Evolutionary conservation across 768 basidiomycete genomes (phyloP).

Genomic region (Boletus rubroflammeus): DNA sequence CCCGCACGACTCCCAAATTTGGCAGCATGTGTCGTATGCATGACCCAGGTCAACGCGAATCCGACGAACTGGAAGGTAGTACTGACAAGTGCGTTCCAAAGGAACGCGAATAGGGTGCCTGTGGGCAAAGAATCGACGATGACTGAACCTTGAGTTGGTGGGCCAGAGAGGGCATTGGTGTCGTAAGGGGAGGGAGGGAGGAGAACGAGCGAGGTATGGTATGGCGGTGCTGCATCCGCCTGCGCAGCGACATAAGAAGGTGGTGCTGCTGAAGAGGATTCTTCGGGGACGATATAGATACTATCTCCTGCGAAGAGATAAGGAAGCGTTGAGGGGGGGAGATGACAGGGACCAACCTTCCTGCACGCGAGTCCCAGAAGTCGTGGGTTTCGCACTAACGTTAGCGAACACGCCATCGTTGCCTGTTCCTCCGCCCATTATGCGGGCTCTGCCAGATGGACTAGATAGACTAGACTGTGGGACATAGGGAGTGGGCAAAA

Average conservation of each 20-base stretch:
- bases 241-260: conserved; percentile 92
- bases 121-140: conserved; percentile 87
- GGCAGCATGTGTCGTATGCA: conserved; percentile 91
- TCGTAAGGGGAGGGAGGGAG: conserved; percentile 49
- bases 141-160: conserved; percentile 57
- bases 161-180: conserved; percentile 44
- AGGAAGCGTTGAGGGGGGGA: neutral
- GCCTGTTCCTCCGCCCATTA: conserved; percentile 59
- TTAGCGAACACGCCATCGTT: conserved; percentile 97
- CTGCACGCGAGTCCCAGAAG: conserved; percentile 52
- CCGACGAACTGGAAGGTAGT: conserved; percentile 97
- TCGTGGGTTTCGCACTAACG: conserved; percentile 79
- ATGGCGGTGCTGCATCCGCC: conserved; percentile 94
- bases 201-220: conserved; percentile 97
- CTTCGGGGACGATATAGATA: conserved; percentile 78
- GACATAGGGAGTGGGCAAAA: conserved; percentile 54
- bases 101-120: conserved; percentile 78
- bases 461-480: conserved; percentile 42
- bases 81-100: conserved; percentile 91
- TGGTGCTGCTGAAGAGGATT: conserved; percentile 75
- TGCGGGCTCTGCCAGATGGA: conserved; percentile 31
- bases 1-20: conserved; percentile 92
- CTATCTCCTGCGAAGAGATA: conserved; percentile 52
- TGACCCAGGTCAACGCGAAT: conserved; percentile 87
- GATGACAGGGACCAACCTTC: conserved; percentile 39